Base-by-base conservation (phyloP, 2,329 filamentous ascomycete species). In the Colletotrichum noveboracense region DNA sequence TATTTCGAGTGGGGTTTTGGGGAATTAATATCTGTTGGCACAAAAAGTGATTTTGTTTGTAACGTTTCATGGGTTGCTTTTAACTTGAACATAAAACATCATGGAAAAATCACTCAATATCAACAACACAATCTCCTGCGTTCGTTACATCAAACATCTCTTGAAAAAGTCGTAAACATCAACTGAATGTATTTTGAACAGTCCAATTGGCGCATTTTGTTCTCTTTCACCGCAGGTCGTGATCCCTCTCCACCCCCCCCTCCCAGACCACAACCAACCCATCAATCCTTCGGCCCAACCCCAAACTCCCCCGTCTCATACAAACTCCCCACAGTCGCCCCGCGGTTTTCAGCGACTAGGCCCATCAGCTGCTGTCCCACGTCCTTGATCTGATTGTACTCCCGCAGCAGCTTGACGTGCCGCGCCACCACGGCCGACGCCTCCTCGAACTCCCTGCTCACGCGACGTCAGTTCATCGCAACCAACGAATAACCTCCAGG, bases 301-400 rank as follows among this genome's bases (percentile, higher is more conserved):
- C 84, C 84, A 70, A 82, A 85, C 10, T 81, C 78, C 0, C 77
- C 78, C 6, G 77, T 77, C 14, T 77, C 76, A 60, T 85, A 85
- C 9, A 85, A 66, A 5, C 79, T 79, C 10, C 80, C 76, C 7
- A 85, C 77, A 1, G 81, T 79, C 2, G 84, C 80, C 6, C 82
- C 81, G 1, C 79, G 78, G 28, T 84, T 83, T 43, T 86, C 84
- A 1, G 84, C 84, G 8, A 86, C 78, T 14, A 85, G 76, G 6
- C 84, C 84, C 56, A 86, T 85, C 26, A 86, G 78, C 74, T 85
- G 82, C 78, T 85, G 84, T 5, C 80, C 82, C 10, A 84, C 80
- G 32, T 86, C 84, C 55, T 84, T 85, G 56, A 84, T 78, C 32
- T 85, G 82, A 78, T 86, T 86, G 79, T 86, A 86, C 52, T 83